These are phyloP conservation scores for Zymoseptoria tritici DNA, from an alignment of 2,329 filamentous ascomycete species.

Conservation along the genomic window DNA sequence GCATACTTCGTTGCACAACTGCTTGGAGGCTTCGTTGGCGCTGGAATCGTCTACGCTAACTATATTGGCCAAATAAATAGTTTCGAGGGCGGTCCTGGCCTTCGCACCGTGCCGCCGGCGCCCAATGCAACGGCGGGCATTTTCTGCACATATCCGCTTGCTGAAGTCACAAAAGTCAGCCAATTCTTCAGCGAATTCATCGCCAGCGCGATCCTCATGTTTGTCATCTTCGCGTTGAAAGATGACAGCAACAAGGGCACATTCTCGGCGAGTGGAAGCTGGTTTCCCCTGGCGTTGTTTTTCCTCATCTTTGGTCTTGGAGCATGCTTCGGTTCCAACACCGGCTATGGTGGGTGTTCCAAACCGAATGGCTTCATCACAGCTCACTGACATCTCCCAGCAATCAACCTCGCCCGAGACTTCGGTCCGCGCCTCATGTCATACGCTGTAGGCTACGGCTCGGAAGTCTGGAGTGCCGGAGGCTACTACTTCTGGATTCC, in stretches of 20 bases:
- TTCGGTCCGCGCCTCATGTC: slow-evolving; percentile 63
- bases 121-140: slow-evolving; percentile 55
- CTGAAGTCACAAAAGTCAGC: slow-evolving; percentile 56
- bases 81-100: slow-evolving; percentile 51
- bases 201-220: slow-evolving; percentile 59
- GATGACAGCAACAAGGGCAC: slow-evolving; percentile 40
- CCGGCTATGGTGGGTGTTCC: slow-evolving; percentile 43
- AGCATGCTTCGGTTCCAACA: slow-evolving; percentile 62
- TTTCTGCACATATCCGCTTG: slow-evolving; percentile 61
- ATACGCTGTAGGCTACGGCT: slow-evolving; percentile 60
- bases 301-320: slow-evolving; percentile 62
- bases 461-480: slow-evolving; percentile 55
- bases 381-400: slow-evolving; percentile 22
- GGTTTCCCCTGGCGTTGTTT: slow-evolving; percentile 54
- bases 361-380: too few species aligned
- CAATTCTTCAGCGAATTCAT: slow-evolving; percentile 67
- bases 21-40: slow-evolving; percentile 58
- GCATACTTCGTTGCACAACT: slow-evolving; percentile 60
- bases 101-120: slow-evolving; percentile 55
- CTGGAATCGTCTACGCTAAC: slow-evolving; percentile 38
- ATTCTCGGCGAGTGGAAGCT: slow-evolving; percentile 28
- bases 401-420: slow-evolving; percentile 60
- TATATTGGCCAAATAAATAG: slow-evolving; percentile 51
- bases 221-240: slow-evolving; percentile 61
- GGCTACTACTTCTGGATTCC: slow-evolving; percentile 63